phyloP scores from a whole-genome alignment of 2,329 filamentous ascomycete species.

The Fusarium luffae region DNA sequence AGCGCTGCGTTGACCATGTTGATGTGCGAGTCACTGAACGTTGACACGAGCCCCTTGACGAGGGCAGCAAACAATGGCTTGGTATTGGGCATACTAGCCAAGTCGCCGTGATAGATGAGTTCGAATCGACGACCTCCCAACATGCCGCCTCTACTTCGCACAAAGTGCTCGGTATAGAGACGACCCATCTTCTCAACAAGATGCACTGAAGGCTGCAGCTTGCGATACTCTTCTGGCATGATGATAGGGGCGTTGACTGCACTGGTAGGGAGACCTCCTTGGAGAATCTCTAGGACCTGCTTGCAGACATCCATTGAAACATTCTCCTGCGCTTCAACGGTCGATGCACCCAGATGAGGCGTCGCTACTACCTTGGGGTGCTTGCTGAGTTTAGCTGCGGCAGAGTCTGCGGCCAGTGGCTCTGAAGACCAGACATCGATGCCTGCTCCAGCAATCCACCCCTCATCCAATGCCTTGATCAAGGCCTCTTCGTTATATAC shows the following conservation, averaged over 20 bases:
- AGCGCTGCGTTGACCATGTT: conserved; percentile 86
- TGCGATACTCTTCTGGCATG: conserved; percentile 81
- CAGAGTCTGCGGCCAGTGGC: conserved; percentile 66
- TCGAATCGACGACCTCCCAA: conserved; percentile 77
- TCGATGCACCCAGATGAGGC: conserved; percentile 83
- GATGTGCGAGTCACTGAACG: conserved; percentile 75
- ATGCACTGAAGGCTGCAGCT: conserved; percentile 79
- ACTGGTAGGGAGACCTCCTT: conserved; percentile 76
- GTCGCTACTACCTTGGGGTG: conserved; percentile 81
- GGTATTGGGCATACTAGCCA: conserved; percentile 77
- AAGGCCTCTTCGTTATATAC: conserved; percentile 83
- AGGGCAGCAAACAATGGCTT: conserved; percentile 82
- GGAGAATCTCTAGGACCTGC: conserved; percentile 79
- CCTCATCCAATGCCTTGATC: conserved; percentile 74
- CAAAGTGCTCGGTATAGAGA: conserved; percentile 82
- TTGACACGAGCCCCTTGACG: conserved; percentile 78
- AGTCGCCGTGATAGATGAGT: conserved; percentile 79
- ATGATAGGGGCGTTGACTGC: conserved; percentile 87
- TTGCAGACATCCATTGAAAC: conserved; percentile 85
- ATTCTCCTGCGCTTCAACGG: conserved; percentile 85
- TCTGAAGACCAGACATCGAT: conserved; percentile 84
- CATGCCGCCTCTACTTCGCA: conserved; percentile 54
- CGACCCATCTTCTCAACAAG: conserved; percentile 83
- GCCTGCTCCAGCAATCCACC: conserved; percentile 79
- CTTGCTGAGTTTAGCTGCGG: conserved; percentile 70